These are phyloP conservation scores for Russula emetica DNA, from an alignment of 768 basidiomycete species.

Conservation along the genomic window DNA sequence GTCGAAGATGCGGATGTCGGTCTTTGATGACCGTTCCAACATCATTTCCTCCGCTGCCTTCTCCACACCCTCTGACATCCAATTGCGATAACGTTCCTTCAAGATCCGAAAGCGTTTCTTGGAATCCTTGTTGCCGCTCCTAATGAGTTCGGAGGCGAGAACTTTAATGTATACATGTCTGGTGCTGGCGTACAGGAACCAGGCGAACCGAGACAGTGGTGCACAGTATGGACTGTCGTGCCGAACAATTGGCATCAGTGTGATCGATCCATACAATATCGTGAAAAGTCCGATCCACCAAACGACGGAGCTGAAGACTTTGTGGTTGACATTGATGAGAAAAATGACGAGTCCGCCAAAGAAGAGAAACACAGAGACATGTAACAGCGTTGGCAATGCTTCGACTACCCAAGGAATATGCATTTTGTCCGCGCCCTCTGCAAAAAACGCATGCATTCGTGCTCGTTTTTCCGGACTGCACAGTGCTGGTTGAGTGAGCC, in stretches of 20 bases:
- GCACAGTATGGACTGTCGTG: constrained; percentile 5
- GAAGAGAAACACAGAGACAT: constrained; percentile 4
- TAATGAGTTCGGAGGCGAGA: background rate
- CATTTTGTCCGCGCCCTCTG: background rate
- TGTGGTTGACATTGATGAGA: background rate
- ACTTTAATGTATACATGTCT: background rate
- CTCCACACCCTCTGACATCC: background rate
- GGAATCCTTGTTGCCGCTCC: no score
- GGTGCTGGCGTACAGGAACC: background rate
- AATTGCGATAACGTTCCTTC: no score
- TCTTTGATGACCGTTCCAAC: background rate
- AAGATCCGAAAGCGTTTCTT: no score
- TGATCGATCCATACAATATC: background rate
- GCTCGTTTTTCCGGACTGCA: constrained; percentile 2
- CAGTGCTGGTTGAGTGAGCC: background rate
- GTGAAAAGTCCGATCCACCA: background rate
- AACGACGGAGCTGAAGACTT: background rate
- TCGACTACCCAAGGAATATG: background rate
- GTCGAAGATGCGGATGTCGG: background rate
- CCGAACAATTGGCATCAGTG: background rate
- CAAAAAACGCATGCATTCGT: background rate
- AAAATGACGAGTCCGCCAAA: background rate
- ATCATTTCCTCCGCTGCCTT: background rate
- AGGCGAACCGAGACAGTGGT: background rate
- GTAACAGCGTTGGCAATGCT: background rate